A percentile compares a stretch with the other conserved stretches of the same genome.
phyloP scores from a whole-genome alignment of 345 rosid species.

The Pugionium cornutum region DNA sequence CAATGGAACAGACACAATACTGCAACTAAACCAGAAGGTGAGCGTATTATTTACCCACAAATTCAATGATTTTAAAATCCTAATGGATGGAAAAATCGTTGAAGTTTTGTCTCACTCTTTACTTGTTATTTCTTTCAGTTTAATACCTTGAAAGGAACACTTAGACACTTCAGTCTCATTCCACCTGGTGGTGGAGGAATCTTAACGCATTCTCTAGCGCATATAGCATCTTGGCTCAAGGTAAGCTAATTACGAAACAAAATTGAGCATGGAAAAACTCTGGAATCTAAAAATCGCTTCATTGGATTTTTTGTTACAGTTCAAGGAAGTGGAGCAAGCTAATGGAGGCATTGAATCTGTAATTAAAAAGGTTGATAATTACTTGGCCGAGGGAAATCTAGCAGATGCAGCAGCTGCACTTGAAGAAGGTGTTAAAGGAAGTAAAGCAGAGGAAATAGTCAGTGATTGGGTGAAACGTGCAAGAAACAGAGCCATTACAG shows the following conservation, averaged over 20 bases:
- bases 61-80: slow-evolving; percentile 13
- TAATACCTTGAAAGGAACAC: slow-evolving; percentile 70
- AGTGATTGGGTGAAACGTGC: slow-evolving; percentile 71
- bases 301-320: slow-evolving; percentile 54
- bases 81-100: not conserved
- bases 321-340: slow-evolving; percentile 62
- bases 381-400: slow-evolving; percentile 79
- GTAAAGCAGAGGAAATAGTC: slow-evolving; percentile 74
- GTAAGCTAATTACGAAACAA: slow-evolving; percentile 40
- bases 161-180: slow-evolving; percentile 83
- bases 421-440: slow-evolving; percentile 82
- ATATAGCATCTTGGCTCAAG: slow-evolving; percentile 84
- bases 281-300: not conserved
- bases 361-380: slow-evolving; percentile 66
- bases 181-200: slow-evolving; percentile 92
- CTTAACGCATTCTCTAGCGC: slow-evolving; percentile 76
- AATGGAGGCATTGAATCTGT: slow-evolving; percentile 76
- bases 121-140: slow-evolving; percentile 51
- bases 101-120: not conserved
- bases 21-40: slow-evolving; percentile 83
- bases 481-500: slow-evolving; percentile 82
- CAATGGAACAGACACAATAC: slow-evolving; percentile 67
- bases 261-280: not conserved
- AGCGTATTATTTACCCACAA: slow-evolving; percentile 14
- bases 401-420: slow-evolving; percentile 86